These are phyloP conservation scores for Aspergillus uvarum DNA, from an alignment of 2,329 filamentous ascomycete species.

Conservation along the genomic window DNA sequence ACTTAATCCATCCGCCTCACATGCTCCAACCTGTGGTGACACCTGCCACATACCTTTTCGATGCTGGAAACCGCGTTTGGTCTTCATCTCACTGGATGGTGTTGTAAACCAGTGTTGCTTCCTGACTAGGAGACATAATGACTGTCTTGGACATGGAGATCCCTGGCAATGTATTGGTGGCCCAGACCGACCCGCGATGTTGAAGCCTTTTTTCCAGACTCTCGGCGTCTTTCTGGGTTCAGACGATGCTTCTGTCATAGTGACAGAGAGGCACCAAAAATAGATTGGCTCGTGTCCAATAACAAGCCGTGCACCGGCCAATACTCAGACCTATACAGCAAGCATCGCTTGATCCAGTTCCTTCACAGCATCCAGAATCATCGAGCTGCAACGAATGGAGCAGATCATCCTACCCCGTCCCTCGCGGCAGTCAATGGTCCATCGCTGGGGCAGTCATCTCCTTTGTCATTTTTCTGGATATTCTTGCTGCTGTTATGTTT, in stretches of 20 bases:
- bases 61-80: slow-evolving; percentile 19
- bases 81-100: slow-evolving; percentile 25
- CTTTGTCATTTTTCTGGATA: neutral
- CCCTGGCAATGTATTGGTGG: slow-evolving; percentile 17
- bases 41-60: slow-evolving; percentile 23
- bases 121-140: slow-evolving; percentile 21
- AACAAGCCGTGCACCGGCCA: neutral
- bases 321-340: neutral
- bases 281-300: neutral
- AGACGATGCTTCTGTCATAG: neutral
- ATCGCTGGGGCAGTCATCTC: neutral
- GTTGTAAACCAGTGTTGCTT: slow-evolving; percentile 29
- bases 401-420: neutral
- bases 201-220: neutral
- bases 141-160: slow-evolving; percentile 7
- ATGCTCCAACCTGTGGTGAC: slow-evolving; percentile 30
- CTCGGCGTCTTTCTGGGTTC: neutral
- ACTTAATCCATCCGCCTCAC: slow-evolving; percentile 40
- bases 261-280: neutral
- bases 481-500: neutral
- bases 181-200: slow-evolving; percentile 3
- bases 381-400: neutral
- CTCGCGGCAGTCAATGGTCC: neutral
- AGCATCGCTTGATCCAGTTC: neutral
- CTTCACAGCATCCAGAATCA: neutral